A percentile compares a stretch with the other conserved stretches of the same genome.
phyloP scores from a whole-genome alignment of 352 stramenopile genomes.

The Salisapilia sapeloensis region DNA sequence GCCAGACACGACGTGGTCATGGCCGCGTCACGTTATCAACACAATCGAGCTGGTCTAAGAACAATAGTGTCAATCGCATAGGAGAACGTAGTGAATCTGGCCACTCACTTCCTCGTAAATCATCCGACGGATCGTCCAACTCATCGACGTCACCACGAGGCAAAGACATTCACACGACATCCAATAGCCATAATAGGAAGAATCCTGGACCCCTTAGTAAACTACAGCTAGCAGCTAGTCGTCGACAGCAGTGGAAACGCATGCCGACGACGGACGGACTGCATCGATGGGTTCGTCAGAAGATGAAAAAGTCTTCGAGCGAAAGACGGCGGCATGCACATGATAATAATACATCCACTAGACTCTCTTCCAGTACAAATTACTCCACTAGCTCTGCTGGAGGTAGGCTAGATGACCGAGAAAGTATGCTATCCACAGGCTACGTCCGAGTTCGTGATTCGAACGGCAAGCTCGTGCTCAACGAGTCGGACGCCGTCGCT shows the following conservation, averaged over 20 bases:
- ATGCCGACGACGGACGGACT: slow-evolving; percentile 58
- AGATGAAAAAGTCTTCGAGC: background rate
- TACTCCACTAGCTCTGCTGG: slow-evolving; percentile 2
- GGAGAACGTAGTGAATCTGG: too few relatives aligned
- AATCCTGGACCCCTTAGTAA: slow-evolving; percentile 69
- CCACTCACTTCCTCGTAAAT: too few relatives aligned
- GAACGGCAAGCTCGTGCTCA: slow-evolving; percentile 44
- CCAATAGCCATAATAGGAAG: too few relatives aligned
- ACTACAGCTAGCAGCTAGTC: slow-evolving; percentile 49
- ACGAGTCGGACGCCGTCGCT: slow-evolving; percentile 60
- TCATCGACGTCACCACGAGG: too few relatives aligned
- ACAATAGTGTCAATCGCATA: too few relatives aligned
- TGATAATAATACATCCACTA: slow-evolving; percentile 10
- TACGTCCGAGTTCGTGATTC: slow-evolving; percentile 71
- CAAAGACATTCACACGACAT: too few relatives aligned
- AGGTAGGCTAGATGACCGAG: slow-evolving; percentile 15
- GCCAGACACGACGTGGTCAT: slow-evolving; percentile 43
- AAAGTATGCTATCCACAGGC: slow-evolving; percentile 45
- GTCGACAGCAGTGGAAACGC: slow-evolving; percentile 55
- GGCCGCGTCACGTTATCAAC: slow-evolving; percentile 15
- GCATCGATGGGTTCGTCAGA: slow-evolving; percentile 49
- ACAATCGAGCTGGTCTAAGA: too few relatives aligned
- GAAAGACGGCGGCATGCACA: slow-evolving; percentile 18
- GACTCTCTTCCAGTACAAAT: slow-evolving; percentile 15
- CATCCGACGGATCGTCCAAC: too few relatives aligned